Evolutionary conservation across 768 basidiomycete species (phyloP).

Genomic region (Kwoniella botswanensis): DNA sequence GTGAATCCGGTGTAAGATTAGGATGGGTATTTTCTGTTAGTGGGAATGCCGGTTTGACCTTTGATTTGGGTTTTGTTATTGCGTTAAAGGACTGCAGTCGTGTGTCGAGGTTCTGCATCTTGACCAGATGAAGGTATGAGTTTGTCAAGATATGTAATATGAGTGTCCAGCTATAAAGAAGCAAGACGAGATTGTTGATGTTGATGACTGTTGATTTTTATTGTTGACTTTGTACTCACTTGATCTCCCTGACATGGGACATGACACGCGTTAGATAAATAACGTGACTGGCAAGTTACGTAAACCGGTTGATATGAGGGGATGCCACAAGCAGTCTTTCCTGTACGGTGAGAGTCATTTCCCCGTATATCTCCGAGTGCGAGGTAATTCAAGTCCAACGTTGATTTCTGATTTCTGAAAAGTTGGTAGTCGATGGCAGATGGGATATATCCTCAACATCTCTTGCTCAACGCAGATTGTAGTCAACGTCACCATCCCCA

Average conservation of each 20-base stretch:
- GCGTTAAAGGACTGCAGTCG: conserved; percentile 74
- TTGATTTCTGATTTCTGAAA: conserved; percentile 8
- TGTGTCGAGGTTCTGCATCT: conserved; percentile 60
- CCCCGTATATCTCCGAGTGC: conserved; percentile 24
- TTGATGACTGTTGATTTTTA: conserved; percentile 19
- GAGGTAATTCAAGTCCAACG: conserved; percentile 4
- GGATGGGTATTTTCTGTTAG: conserved; percentile 66
- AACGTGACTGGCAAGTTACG: conserved; percentile 7
- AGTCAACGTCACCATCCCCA: neutral
- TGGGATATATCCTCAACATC: too few species aligned
- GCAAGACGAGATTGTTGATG: neutral
- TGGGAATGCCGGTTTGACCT: conserved; percentile 67
- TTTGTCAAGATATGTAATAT: neutral
- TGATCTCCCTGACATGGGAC: neutral
- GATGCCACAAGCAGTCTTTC: conserved; percentile 3
- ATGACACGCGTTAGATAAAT: conserved; percentile 5
- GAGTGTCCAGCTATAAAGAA: neutral
- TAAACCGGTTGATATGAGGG: neutral
- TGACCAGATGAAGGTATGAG: neutral
- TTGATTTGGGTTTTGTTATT: conserved; percentile 64
- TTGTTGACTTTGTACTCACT: neutral
- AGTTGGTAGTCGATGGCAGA: neutral
- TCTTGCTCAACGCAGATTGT: too few species aligned
- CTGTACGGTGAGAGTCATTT: conserved; percentile 4
- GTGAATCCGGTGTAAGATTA: conserved; percentile 70